Base-by-base conservation (phyloP, 1,284 basidiomycete genomes). In the Pholiota adiposa region DNA sequence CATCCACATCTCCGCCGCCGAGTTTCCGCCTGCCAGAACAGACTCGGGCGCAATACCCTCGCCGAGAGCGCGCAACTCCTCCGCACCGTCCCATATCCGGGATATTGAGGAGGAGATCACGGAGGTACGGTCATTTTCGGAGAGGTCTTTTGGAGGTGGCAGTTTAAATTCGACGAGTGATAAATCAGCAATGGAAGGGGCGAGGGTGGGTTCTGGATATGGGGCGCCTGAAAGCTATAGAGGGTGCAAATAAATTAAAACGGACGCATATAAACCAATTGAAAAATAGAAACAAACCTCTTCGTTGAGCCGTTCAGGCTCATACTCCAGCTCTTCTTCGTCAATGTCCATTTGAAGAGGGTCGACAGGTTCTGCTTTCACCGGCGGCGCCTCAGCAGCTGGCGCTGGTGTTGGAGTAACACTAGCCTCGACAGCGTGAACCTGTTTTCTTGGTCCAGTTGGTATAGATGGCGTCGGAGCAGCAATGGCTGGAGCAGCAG, bases 331-430 rank as follows among this genome's bases (percentile, higher is more conserved):
- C 68, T 89, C 88, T 55, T 89, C 95, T 65, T 97, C 93, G 70
- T 96, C 94, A 48, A 95, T 90, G 63, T 97, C 96, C 90, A 97
- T 94, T 73, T 96, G 88, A 4, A 98, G 80, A 6, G 96, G 96
- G 72, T 98, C 93, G 14, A 94, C 77, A 0, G 91, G 86, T 67
- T 94, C 92, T 49, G 87, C 84, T 67, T 90, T 91, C n/a, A 86
- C 19, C 6, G 44, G 54, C 16, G 41, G n/a, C 8, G 43, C 18
- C 18, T 62, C 56, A 11, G 68, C 63, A 38, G 56, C 52, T 11
- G 33, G 49, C 16, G 59, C 41, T 4, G 62, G 52, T 16, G 63
- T 56, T 18, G 63, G 63, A 4, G 61, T 62, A 4, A 54, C 19
- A 33, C 34, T 40, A 23, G 41, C 40, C n/a, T 65, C 62, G n/a